Evolutionary conservation across 805 yeast species (phyloP), one percentile per base, ranked within the genome.

Genomic region (Maudiozyma bulderi): DNA sequence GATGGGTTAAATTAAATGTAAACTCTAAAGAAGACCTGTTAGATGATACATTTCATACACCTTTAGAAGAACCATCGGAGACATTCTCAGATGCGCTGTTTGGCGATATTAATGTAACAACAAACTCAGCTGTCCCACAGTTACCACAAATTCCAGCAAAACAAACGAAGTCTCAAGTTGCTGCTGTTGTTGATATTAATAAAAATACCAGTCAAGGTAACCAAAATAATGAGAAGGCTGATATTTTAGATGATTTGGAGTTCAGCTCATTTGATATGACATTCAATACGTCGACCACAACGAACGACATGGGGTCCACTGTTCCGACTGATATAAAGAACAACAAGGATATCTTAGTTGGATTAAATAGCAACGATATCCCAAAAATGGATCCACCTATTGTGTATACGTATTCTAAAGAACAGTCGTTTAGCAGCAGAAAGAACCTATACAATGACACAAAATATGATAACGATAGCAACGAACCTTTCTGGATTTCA

Each of bases 401-500:
- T 9, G 35, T 48, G n/a, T 51, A 50, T 30, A 35, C 49, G 26
- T 41, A 48, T 42, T 38, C 52, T 4, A 51, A 35, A 50, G 54
- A 47, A 54, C 51, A 37, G 37, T 57, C 6, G 35, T 57, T 47
- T 51, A 52, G 31, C 38, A 33, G 29, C 10, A 45, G 35, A 20
- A 26, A 28, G 15, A 28, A 11, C 1, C 26, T 20, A 20, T 20
- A 20, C 26, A 20, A 20, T 20, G 26, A 20, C 26, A 20, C 26
- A 20, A 20, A 20, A 20, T 20, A 20, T 20, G 26, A 20, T 39
- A 45, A 37, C 8, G 47, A 44, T 10, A 60, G 54, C 1, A 63
- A 62, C 20, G 68, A 62, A 33, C 64, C 67, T 5, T 57, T 65
- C 26, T 65, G 69, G 69, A 54, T 62, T 9, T 65, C 69, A 0